Conservation (phyloP, 345 rosid species). For the Euclidium syriacum region DNA sequence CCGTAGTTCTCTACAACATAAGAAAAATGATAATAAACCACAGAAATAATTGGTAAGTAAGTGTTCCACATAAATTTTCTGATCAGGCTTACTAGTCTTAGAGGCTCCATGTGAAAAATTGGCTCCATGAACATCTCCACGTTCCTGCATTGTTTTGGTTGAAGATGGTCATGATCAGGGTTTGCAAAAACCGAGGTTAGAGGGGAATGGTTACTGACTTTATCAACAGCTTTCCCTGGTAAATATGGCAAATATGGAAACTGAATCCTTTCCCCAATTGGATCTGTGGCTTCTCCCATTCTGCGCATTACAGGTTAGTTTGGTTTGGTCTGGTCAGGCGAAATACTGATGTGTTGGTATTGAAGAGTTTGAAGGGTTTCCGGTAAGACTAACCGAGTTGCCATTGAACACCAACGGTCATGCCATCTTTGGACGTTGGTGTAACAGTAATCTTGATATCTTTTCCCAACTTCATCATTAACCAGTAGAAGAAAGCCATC, state of each 20-base stretch:
- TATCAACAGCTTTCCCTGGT: constrained; percentile 59
- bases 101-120: constrained; percentile 50
- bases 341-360: not conserved
- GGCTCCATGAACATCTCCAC: constrained; percentile 84
- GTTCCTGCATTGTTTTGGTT: constrained; percentile 41
- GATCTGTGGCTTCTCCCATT: constrained; percentile 50
- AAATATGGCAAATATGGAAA: constrained; percentile 57
- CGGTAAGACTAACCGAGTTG: constrained; percentile 43
- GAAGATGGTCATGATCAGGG: not conserved
- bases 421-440: constrained; percentile 59
- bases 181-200: not conserved
- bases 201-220: constrained; percentile 35
- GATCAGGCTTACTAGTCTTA: constrained; percentile 46
- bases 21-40: not conserved
- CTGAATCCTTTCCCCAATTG: constrained; percentile 77
- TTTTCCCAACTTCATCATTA: constrained; percentile 49
- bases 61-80: not conserved
- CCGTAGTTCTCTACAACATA: constrained; percentile 40
- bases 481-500: constrained; percentile 50
- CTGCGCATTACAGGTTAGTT: constrained; percentile 31
- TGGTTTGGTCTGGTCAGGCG: not conserved
- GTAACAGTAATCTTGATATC: constrained; percentile 48
- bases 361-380: not conserved
- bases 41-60: not conserved
- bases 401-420: constrained; percentile 65